These are phyloP conservation scores for Pythium monospermum DNA, from an alignment of 352 stramenopile species.

Conservation along the genomic window DNA sequence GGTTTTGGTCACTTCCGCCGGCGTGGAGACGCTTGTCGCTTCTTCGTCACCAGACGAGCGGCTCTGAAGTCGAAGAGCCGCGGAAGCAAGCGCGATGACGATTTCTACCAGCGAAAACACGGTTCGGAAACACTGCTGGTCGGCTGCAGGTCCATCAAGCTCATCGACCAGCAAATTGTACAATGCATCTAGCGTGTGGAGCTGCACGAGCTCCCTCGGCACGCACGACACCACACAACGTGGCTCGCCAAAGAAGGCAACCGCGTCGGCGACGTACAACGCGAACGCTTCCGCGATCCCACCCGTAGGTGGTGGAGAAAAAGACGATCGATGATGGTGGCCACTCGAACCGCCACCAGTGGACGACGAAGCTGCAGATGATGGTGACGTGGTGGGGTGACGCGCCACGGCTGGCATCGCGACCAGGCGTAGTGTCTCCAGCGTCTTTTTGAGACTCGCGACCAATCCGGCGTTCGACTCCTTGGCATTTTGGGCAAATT, in stretches of 20 bases:
- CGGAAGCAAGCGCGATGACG: constrained; percentile 45
- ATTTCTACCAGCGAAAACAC: constrained; percentile 34
- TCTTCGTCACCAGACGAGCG: constrained; percentile 7
- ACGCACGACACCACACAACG: constrained; percentile 5
- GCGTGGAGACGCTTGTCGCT: not conserved
- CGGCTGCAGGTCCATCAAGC: constrained; percentile 10
- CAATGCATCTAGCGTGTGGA: constrained; percentile 48
- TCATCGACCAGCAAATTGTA: constrained; percentile 34
- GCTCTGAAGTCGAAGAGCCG: constrained; percentile 36
- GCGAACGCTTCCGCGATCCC: constrained; percentile 13
- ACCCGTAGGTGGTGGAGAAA: constrained; percentile 15
- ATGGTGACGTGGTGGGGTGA: not conserved
- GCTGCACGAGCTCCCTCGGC: constrained; percentile 33
- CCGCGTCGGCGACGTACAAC: constrained; percentile 19
- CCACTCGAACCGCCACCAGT: no score
- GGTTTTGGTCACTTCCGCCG: constrained; percentile 46
- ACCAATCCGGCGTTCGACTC: constrained; percentile 14
- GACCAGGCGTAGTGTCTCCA: constrained; percentile 19
- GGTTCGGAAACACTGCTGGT: constrained; percentile 24
- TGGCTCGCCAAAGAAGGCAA: constrained; percentile 25
- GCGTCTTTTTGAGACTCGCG: constrained; percentile 10
- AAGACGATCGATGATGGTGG: constrained; percentile 3
- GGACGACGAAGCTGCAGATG: not conserved
- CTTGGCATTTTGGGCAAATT: constrained; percentile 23
- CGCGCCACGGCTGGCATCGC: not conserved